phyloP scores from a whole-genome alignment of 2,329 filamentous ascomycete genomes.

The Fusarium clavum region DNA sequence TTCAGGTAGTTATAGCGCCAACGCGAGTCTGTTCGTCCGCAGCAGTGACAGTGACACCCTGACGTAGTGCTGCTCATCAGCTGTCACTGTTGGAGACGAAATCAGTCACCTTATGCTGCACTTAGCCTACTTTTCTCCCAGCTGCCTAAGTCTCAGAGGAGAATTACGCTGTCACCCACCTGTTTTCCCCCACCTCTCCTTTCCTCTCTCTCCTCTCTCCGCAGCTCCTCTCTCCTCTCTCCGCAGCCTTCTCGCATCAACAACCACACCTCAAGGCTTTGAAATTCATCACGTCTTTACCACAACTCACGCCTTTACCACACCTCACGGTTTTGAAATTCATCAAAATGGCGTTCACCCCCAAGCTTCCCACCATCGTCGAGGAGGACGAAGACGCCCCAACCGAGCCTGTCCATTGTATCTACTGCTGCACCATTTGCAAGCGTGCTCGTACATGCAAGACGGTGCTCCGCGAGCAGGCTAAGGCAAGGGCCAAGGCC shows the following conservation, averaged over 20 bases:
- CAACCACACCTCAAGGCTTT: background rate
- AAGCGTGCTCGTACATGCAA: rapidly evolving
- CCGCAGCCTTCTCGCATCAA: background rate
- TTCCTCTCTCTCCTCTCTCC: background rate
- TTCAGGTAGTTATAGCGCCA: background rate
- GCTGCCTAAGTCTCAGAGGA: background rate
- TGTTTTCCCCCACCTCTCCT: background rate
- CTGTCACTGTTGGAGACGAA: background rate
- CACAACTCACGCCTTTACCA: no score
- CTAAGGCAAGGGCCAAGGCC: no score
- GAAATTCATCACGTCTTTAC: background rate
- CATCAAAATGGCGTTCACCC: background rate
- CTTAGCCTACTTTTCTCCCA: background rate
- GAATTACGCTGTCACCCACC: background rate
- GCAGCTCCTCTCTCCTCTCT: background rate
- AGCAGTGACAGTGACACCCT: background rate
- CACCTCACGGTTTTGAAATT: background rate
- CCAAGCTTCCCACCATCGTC: background rate
- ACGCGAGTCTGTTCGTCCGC: background rate
- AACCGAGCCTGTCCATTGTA: no score
- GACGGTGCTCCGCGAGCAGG: background rate
- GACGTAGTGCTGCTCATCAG: background rate
- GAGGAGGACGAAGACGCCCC: background rate
- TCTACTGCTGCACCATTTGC: background rate
- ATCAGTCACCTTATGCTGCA: background rate